Evolutionary conservation across 371 early-diverging fungal genomes (phyloP).

Genomic region (Gilbertella persicaria): DNA sequence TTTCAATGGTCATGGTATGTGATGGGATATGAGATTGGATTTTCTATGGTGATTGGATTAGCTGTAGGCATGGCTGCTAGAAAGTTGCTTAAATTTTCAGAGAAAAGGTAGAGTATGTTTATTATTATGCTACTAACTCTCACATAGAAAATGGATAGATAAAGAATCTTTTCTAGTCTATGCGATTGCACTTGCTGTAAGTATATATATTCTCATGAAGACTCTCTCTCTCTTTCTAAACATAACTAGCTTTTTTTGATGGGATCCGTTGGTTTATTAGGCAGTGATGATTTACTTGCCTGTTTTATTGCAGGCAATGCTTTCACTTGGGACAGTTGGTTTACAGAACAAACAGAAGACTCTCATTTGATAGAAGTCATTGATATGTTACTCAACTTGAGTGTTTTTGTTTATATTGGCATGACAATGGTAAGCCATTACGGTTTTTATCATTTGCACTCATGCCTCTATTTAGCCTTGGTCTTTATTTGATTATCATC

Average conservation of each 20-base stretch:
- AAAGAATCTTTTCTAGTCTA: slow-evolving; percentile 91
- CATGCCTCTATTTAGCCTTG: too few species aligned
- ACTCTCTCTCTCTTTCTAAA: background rate
- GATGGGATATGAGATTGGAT: slow-evolving; percentile 72
- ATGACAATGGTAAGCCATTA: slow-evolving; percentile 72
- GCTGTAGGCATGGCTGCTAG: slow-evolving; percentile 76
- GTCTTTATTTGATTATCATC: slow-evolving; percentile 52
- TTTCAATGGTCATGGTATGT: slow-evolving; percentile 73
- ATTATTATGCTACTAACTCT: background rate
- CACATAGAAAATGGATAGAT: slow-evolving; percentile 71
- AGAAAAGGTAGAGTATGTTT: slow-evolving; percentile 33
- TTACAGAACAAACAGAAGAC: slow-evolving; percentile 76
- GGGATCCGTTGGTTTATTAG: slow-evolving; percentile 76
- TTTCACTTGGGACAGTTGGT: slow-evolving; percentile 92
- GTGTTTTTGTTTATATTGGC: slow-evolving; percentile 93
- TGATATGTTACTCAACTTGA: slow-evolving; percentile 83
- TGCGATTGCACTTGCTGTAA: slow-evolving; percentile 81
- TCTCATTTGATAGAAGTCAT: slow-evolving; percentile 84
- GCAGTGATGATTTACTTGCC: slow-evolving; percentile 90
- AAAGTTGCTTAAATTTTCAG: slow-evolving; percentile 69
- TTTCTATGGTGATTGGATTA: slow-evolving; percentile 80
- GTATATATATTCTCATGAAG: slow-evolving; percentile 4
- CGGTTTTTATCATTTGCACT: too few species aligned
- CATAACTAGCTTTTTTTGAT: slow-evolving; percentile 64
- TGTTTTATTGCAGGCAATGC: slow-evolving; percentile 90